Base-by-base conservation (phyloP, 306 rosid genomes). In the Vigna unguiculata region DNA sequence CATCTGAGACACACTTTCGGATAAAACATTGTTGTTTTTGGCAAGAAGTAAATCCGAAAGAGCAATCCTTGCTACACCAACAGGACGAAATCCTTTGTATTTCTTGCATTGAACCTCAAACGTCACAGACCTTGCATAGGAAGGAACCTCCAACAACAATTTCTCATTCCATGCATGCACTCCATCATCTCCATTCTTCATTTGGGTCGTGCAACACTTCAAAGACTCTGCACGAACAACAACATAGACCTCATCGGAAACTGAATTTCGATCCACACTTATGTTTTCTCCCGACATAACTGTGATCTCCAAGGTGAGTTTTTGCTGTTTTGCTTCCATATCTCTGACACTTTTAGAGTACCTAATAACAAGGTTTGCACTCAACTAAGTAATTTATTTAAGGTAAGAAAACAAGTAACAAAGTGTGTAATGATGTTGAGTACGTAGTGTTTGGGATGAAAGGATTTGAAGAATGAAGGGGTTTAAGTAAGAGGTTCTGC, bases 21-120 rank as follows among this genome's bases (percentile, higher is more conserved):
- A 82, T 47, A 80, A 48, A 12, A 2, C 20, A 9, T 34, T 15
- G 11, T 5, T 12, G 12, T 65, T 68, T 0, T 65, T 82, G 4
- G 1, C 15, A 22, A 80, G 78, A 1, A 52, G 0, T 4, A 91
- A 81, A 32, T 88, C 95, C 17, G 90, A 81, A 16, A 81, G 82
- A 7, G 90, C 86, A 15, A 91, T 65, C 54, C 61, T 80, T 1
- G 88, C 90, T 9, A 80, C 81, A 2, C 90, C 95, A 34, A 91
- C 41, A 5, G 72, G 53, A 17, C 76, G 80, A 17, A 7, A 32
- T 0, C 79, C 81, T 45, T 48, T 81, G 6, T 61, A 74, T 5
- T 68, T 87, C 53, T 80, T 69, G 75, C 89, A 79, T 58, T 83
- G 86, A 9, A 91, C 88, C 16, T 83, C 88, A 13, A 90, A 30